These are phyloP conservation scores for Neonectria faginata DNA, from an alignment of 2,329 filamentous ascomycete genomes.

Conservation along the genomic window DNA sequence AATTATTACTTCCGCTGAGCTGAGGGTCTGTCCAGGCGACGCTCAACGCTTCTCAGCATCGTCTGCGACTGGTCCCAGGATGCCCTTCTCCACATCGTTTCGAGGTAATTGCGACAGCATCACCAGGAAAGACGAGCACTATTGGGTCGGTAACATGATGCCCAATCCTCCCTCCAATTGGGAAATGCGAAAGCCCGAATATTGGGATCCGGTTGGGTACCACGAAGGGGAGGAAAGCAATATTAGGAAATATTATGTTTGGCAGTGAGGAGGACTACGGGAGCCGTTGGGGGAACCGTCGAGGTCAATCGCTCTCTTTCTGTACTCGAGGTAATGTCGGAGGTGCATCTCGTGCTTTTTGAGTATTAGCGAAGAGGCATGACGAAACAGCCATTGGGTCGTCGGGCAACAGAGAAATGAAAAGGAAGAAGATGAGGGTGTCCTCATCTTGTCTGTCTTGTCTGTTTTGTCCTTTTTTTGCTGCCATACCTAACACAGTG, in stretches of 20 bases:
- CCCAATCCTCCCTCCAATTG: not conserved
- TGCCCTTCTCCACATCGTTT: not conserved
- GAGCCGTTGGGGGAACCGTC: not conserved
- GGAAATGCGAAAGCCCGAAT: not conserved
- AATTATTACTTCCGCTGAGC: not conserved
- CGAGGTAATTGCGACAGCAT: constrained; percentile 3
- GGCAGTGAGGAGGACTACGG: not conserved
- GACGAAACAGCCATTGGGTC: not conserved
- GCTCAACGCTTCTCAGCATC: not conserved
- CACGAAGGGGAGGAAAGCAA: too few species aligned
- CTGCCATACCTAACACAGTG: constrained; percentile 20
- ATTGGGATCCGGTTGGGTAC: not conserved
- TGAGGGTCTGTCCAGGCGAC: not conserved
- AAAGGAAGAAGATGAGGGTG: constrained; percentile 14
- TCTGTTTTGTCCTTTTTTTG: constrained; percentile 8
- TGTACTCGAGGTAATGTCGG: not conserved
- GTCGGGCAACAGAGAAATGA: not conserved
- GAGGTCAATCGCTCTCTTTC: not conserved
- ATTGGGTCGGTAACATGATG: not conserved
- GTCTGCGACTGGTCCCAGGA: not conserved
- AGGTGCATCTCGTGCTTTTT: not conserved
- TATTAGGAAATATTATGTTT: not conserved
- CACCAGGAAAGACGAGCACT: not conserved
- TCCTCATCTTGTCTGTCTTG: constrained; percentile 12
- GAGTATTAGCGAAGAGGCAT: not conserved